Conservation (phyloP, 768 basidiomycete species). For the Boletus rufocinnamomeus region DNA sequence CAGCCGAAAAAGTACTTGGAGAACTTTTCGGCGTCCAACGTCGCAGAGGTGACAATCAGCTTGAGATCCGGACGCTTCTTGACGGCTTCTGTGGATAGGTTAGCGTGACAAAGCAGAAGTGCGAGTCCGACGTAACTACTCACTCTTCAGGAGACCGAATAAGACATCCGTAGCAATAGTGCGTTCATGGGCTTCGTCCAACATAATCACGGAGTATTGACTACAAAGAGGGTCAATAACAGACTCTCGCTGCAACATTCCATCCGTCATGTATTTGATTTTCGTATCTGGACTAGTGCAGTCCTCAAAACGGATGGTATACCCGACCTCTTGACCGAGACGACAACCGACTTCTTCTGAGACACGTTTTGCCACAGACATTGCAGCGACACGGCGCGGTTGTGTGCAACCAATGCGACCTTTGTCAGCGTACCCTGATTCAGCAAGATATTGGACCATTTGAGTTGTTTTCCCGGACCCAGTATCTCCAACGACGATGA, state of each 20-base stretch:
- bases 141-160: constrained; percentile 85
- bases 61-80: constrained; percentile 95
- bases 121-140: constrained; percentile 12
- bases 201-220: constrained; percentile 93
- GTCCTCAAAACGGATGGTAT: constrained; percentile 99
- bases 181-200: constrained; percentile 98
- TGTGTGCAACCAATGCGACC: constrained; percentile 97
- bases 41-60: constrained; percentile 97
- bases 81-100: constrained; percentile 70
- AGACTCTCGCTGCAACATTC: constrained; percentile 97
- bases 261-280: constrained; percentile 99
- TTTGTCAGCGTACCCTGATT: constrained; percentile 87
- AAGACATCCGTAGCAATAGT: constrained; percentile 98
- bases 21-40: constrained; percentile 99
- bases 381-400: constrained; percentile 98
- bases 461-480: constrained; percentile 99
- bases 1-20: constrained; percentile 99
- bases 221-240: constrained; percentile 94
- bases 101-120: constrained; percentile 17
- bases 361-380: constrained; percentile 99
- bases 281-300: constrained; percentile 97
- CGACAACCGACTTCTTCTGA: constrained; percentile 98
- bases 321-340: constrained; percentile 96
- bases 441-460: constrained; percentile 98
- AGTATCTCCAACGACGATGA: constrained; percentile 98